Conservation (phyloP, 2,329 filamentous ascomycete species). For the Hypoxylon sp. region DNA sequence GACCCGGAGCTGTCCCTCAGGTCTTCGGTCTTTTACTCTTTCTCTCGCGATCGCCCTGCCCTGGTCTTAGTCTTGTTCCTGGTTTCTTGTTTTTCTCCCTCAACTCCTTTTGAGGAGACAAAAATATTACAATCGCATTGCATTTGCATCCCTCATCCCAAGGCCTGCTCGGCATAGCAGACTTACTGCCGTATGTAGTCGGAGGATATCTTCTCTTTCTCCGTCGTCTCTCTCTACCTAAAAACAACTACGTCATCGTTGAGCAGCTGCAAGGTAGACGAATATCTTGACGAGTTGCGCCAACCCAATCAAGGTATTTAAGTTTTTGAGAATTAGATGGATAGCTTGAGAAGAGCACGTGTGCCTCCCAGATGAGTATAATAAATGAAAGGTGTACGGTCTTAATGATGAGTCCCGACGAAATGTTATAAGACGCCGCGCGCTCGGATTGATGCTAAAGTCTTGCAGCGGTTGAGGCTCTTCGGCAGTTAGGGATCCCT, state of each 20-base stretch:
- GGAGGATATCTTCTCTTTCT: not conserved
- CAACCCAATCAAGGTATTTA: not conserved
- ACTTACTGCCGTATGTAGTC: not conserved
- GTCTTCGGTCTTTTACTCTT: not conserved
- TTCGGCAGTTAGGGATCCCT: conserved; percentile 4
- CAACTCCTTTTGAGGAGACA: not conserved
- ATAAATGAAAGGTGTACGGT: conserved; percentile 2
- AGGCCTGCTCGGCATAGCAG: not conserved
- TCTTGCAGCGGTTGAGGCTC: conserved; percentile 13
- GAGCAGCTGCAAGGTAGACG: not conserved
- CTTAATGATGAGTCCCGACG: conserved; percentile 11
- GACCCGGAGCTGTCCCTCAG: conserved; percentile 13
- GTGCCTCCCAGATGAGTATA: not conserved
- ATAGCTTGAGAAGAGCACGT: not conserved
- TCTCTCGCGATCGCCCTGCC: conserved; percentile 8
- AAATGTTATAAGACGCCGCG: not conserved
- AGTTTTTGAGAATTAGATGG: not conserved
- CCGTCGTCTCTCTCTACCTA: not conserved
- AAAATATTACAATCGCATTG: not conserved
- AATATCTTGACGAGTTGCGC: not conserved
- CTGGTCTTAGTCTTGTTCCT: not conserved
- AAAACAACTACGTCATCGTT: conserved; percentile 1
- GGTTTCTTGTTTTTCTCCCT: not conserved
- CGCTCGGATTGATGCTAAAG: conserved; percentile 22
- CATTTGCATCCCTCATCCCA: not conserved